A percentile compares a stretch with the other conserved stretches of the same genome.
phyloP scores from a whole-genome alignment of 768 basidiomycete species.

The Lactarius sanguifluus region DNA sequence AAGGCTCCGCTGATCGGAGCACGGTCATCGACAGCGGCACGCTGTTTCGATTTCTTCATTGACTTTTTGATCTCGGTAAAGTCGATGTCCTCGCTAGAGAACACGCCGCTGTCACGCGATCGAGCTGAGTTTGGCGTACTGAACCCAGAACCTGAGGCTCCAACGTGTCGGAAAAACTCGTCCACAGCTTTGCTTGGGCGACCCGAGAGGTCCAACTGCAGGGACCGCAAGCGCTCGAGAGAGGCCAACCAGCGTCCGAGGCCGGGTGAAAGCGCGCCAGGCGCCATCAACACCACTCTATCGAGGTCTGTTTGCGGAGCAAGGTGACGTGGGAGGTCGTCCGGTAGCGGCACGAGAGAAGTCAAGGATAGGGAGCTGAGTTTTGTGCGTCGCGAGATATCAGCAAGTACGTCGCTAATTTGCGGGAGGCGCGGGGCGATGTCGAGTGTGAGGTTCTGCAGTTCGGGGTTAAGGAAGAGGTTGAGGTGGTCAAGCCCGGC shows the following conservation, averaged over 20 bases:
- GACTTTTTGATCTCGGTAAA: constrained; percentile 75
- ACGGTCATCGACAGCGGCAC: constrained; percentile 48
- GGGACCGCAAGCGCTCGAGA: constrained; percentile 57
- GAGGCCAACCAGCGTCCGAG: constrained; percentile 75
- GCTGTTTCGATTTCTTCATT: constrained; percentile 48
- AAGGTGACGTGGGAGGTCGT: constrained; percentile 66
- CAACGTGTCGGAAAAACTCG: constrained; percentile 73
- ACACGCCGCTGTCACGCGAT: constrained; percentile 74
- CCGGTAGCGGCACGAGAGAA: constrained; percentile 67
- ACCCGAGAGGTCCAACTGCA: constrained; percentile 72
- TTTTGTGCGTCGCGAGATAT: constrained; percentile 61
- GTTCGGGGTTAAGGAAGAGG: constrained; percentile 64
- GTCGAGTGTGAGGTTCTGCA: constrained; percentile 63
- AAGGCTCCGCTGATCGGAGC: constrained; percentile 57
- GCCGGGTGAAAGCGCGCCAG: constrained; percentile 67
- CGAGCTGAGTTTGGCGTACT: constrained; percentile 66
- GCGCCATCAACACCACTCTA: constrained; percentile 64
- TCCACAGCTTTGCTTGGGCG: constrained; percentile 69
- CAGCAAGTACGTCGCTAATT: constrained; percentile 59
- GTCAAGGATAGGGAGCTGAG: constrained; percentile 69
- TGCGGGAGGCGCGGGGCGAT: constrained; percentile 56
- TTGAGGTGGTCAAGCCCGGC: constrained; percentile 62
- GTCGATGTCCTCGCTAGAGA: constrained; percentile 75
- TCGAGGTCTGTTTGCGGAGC: constrained; percentile 58
- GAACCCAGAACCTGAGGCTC: constrained; percentile 57